phyloP scores from a whole-genome alignment of 2,329 filamentous ascomycete genomes.

The Parascedosporium putredinis region DNA sequence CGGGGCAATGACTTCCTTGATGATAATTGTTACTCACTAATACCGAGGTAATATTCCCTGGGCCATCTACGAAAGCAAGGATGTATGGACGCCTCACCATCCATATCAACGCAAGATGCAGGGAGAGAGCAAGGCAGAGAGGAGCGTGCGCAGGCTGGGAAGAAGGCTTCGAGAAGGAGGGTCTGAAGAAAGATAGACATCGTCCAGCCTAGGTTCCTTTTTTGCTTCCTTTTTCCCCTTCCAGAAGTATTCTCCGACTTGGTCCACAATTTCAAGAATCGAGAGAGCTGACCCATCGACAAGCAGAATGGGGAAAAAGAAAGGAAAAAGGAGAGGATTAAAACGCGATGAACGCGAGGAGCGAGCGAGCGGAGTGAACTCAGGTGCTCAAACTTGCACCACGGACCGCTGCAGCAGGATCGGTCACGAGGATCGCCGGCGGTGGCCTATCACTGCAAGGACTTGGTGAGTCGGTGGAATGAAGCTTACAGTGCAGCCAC shows the following conservation, averaged over 20 bases:
- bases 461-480: background rate
- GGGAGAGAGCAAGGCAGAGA: background rate
- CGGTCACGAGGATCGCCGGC: background rate
- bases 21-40: no score
- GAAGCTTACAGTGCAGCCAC: no score
- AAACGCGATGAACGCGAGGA: no score
- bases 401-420: background rate
- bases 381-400: no score
- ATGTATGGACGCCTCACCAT: background rate
- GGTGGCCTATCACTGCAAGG: background rate
- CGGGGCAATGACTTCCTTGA: no score
- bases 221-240: background rate
- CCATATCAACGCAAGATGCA: background rate
- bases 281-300: background rate
- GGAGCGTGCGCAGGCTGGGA: background rate
- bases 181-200: background rate
- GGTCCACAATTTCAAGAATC: background rate
- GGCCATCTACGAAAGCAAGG: background rate
- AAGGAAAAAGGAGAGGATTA: background rate
- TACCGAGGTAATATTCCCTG: no score
- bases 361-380: no score
- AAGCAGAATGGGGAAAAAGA: no score
- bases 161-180: background rate
- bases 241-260: background rate
- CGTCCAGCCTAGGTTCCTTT: background rate